A percentile compares a stretch with the other conserved stretches of the same genome.
These are phyloP conservation scores for Bimuria novae-zelandiae DNA, from an alignment of 2,329 filamentous ascomycete species.

Conservation along the genomic window DNA sequence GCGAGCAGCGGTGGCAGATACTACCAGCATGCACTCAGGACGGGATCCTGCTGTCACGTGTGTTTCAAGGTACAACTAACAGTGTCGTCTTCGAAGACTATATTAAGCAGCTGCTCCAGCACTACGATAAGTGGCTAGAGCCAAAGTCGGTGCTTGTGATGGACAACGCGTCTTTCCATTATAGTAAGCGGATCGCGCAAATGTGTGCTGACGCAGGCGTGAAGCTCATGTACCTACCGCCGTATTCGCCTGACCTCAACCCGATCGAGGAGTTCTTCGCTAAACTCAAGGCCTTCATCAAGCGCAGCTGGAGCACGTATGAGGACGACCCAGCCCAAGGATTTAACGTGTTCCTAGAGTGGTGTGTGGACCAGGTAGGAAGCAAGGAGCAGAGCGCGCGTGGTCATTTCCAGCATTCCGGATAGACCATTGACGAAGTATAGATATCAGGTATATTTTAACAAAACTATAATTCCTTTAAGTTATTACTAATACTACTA, in stretches of 20 bases:
- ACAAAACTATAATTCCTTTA: too few relatives aligned
- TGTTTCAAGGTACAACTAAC: conserved; percentile 19
- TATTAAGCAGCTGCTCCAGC: conserved; percentile 38
- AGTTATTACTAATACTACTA: too few relatives aligned
- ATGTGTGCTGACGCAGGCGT: conserved; percentile 40
- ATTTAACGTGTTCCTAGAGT: conserved; percentile 34
- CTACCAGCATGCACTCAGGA: conserved; percentile 19
- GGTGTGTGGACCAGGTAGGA: too few relatives aligned
- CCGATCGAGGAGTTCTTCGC: conserved; percentile 46
- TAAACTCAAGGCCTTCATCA: conserved; percentile 43
- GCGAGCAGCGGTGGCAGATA: conserved; percentile 3
- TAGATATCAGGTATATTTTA: too few relatives aligned
- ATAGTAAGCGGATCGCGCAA: conserved; percentile 32
- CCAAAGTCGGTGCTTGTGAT: conserved; percentile 44
- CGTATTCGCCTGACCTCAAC: conserved; percentile 45
- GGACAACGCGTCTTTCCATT: conserved; percentile 43
- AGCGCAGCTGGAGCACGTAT: conserved; percentile 27
- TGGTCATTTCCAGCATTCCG: too few relatives aligned
- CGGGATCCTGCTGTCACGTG: conserved; percentile 16
- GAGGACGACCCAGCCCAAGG: conserved; percentile 13
- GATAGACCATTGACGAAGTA: too few relatives aligned
- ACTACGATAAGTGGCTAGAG: too few relatives aligned
- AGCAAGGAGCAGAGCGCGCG: too few relatives aligned
- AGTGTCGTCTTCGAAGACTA: conserved; percentile 18
- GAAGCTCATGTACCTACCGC: conserved; percentile 40